phyloP scores from a whole-genome alignment of 345 rosid genomes.

The Aegle marmelos region DNA sequence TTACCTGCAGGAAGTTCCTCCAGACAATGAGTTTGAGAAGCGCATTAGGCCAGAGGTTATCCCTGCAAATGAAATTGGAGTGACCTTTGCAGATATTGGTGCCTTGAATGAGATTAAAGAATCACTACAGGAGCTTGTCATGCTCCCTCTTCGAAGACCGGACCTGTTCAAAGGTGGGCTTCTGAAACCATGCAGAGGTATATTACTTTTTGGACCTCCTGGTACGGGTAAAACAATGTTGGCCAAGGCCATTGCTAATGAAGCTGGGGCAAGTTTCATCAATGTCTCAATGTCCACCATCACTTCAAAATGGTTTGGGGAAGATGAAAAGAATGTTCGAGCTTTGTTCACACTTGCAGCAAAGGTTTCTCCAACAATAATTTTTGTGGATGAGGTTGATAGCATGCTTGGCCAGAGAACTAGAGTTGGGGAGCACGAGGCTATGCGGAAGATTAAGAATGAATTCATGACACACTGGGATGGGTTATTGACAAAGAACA shows the following conservation, averaged over 20 bases:
- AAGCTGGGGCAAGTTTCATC: conserved; percentile 99
- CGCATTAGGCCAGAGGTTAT: conserved; percentile 97
- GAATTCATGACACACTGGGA: conserved; percentile 99
- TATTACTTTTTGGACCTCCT: conserved; percentile 93
- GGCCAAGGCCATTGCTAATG: conserved; percentile 97
- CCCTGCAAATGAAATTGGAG: conserved; percentile 93
- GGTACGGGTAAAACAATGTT: conserved; percentile 99
- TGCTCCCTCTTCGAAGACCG: conserved; percentile 97
- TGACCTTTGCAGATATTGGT: conserved; percentile 93
- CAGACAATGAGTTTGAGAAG: conserved; percentile 96
- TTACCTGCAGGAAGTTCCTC: conserved; percentile 64
- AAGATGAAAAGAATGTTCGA: conserved; percentile 95
- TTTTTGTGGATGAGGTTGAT: conserved; percentile 96
- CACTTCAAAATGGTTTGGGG: conserved; percentile 99
- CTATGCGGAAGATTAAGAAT: conserved; percentile 94
- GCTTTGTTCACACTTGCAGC: conserved; percentile 92
- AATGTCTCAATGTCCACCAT: conserved; percentile 98
- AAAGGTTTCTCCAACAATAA: conserved; percentile 94
- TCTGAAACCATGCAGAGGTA: conserved; percentile 96
- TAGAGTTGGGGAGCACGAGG: conserved; percentile 96
- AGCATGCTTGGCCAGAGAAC: conserved; percentile 99
- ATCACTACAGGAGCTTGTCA: conserved; percentile 93
- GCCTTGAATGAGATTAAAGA: conserved; percentile 88
- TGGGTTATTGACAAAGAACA: conserved; percentile 82
- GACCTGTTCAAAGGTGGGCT: conserved; percentile 97